Evolutionary conservation across 306 rosid genomes (phyloP), one percentile per base, ranked within the genome.

Genomic region (Ormosia semicastrata): DNA sequence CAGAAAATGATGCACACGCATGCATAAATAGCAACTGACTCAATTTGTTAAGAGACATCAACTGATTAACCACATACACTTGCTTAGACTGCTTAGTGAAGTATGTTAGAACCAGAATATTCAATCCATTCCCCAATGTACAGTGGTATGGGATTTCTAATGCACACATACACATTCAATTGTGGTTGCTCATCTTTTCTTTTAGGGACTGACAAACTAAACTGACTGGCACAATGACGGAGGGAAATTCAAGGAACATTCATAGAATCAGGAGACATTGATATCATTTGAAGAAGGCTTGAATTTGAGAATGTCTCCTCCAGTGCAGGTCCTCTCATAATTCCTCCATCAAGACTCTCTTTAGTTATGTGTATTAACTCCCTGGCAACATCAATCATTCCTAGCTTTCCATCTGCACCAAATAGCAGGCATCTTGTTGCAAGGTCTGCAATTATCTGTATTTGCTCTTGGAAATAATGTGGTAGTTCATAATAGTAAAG

Each of bases 251-350:
- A 92, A 81, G 91, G 92, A 76, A 87, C 80, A 81, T 88, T 63
- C 87, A 89, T 77, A 34, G 99, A 93, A 81, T 95, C 98, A 76
- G 99, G 99, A 77, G 99, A 93, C 97, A 89, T 88, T n/a, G 99
- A 95, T 72, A 95, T 92, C 99, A 95, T 95, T 86, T 93, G 99
- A 72, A 95, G 99, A 68, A 95, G 93, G 85, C 97, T 93, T 6
- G 99, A 95, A 82, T 95, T 95, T 3, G 99, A 95, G 85, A 95
- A 95, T 30, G 98, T 95, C 79, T 93, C 99, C 64, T 95, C 94
- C 58, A 95, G 66, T 36, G 85, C 83, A 73, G 92, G 89, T 40
- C 88, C 90, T 76, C 86, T 88, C 80, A 46, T 58, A 70, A 69
- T 84, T 11, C 85, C 89, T 58, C 93, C 94, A 53, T 88, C 96